Percentiles rank a stretch among this genome's conserved stretches.
These are phyloP conservation scores for Boletus reticulatus DNA, from an alignment of 768 basidiomycete genomes.

Conservation along the genomic window DNA sequence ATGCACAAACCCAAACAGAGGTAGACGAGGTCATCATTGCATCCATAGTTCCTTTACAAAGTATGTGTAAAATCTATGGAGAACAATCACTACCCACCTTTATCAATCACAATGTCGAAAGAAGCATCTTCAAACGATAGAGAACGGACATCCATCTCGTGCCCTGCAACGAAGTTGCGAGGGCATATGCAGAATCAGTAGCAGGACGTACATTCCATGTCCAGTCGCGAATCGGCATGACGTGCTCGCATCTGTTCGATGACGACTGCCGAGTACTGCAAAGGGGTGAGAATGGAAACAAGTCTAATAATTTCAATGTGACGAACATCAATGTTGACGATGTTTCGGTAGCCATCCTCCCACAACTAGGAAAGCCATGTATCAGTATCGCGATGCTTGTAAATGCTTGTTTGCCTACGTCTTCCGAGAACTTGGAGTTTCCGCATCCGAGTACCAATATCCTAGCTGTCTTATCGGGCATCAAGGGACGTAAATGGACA, in stretches of 20 bases:
- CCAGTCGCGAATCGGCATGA: constrained; percentile 48
- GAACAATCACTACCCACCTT: constrained; percentile 42
- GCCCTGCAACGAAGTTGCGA: constrained; percentile 46
- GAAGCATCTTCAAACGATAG: constrained; percentile 53
- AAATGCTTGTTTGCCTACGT: constrained; percentile 39
- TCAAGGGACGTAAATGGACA: constrained; percentile 52
- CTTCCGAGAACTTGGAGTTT: constrained; percentile 77
- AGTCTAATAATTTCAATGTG: constrained; percentile 15
- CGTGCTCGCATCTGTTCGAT: constrained; percentile 70
- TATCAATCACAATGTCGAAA: constrained; percentile 85
- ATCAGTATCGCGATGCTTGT: not conserved
- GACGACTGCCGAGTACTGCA: constrained; percentile 70
- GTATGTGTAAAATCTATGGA: not conserved
- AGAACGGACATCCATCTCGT: constrained; percentile 79
- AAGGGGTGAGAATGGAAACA: not conserved
- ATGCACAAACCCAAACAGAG: constrained; percentile 68
- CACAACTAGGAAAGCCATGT: constrained; percentile 61
- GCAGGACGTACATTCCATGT: constrained; percentile 63
- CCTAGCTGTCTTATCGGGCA: constrained; percentile 57
- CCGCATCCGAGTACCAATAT: constrained; percentile 86
- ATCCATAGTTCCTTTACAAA: constrained; percentile 70
- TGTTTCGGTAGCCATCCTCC: constrained; percentile 79
- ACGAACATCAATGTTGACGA: constrained; percentile 72
- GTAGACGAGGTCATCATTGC: constrained; percentile 84
- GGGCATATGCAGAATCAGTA: not conserved